Base-by-base conservation (phyloP, 345 rosid species). In the Sonneratia caseolaris region DNA sequence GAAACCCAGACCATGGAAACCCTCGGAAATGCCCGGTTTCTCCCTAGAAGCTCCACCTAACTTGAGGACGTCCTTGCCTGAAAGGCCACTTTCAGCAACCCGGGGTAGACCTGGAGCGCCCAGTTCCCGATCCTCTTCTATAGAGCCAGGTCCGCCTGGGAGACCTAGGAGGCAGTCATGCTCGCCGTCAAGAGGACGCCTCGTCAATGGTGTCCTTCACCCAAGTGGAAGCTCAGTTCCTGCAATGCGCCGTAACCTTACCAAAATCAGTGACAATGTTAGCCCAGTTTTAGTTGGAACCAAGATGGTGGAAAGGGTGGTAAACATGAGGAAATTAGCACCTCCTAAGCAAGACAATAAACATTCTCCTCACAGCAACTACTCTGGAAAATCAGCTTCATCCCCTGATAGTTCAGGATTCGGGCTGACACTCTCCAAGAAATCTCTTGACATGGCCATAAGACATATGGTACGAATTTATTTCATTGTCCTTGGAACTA, bases 101-200 rank as follows among this genome's bases (percentile, higher is more conserved):
- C 86, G 98, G 82, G 97, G 99, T 19, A 89, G 99, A 79, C 96
- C 97, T n/a, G 98, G 98, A 77, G 97, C 89, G 49, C 98, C 97
- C 53, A 86, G 88, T 81, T 74, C 97, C 68, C 88, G 93, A 57
- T 92, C 99, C 69, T 84, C 89, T 78, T 92, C 96, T 64, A 86
- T 90, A 70, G 96, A 94, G 82, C 93, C 97, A 57, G 71, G 76
- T 67, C 82, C 90, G 42, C 65, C 81, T 73, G 91, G 88, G 74
- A 86, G 97, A 74, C 87, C 87, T 35, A 82, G 96, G 70, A 85
- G 97, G 53, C 98, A 92, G 73, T 95, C 98, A 64, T 95, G 99
- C 85, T 95, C 99, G 7, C 99, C 99, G 1, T 87, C 98, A 47
- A 84, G 99, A 81, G 97, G 97, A 82, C 83, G 96, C 66, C 83